Conservation (phyloP, 495 filamentous ascomycete genomes). For the Aspergillus sclerotioniger region DNA sequence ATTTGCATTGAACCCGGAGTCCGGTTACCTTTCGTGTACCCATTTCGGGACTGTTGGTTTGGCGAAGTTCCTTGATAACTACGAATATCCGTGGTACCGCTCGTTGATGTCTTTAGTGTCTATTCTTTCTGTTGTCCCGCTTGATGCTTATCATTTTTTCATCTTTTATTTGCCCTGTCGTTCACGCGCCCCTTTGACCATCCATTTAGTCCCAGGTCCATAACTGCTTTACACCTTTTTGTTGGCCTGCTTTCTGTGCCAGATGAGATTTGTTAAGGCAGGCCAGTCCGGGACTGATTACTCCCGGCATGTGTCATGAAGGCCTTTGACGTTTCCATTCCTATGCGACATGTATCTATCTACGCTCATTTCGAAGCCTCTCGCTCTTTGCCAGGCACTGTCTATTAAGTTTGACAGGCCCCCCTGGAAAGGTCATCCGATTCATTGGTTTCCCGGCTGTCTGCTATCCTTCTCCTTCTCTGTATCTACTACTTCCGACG, state of each 20-base stretch:
- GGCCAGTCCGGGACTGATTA: background rate
- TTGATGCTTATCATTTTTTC: background rate
- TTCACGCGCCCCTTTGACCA: background rate
- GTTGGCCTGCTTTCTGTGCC: background rate
- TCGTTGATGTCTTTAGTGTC: background rate
- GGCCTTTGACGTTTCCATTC: background rate
- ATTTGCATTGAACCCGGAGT: conserved; percentile 27
- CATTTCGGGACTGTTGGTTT: conserved; percentile 14
- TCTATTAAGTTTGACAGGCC: background rate
- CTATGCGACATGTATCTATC: conserved; percentile 10
- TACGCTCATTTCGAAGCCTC: conserved; percentile 21
- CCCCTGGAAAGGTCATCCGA: background rate
- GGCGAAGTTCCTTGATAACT: conserved; percentile 8
- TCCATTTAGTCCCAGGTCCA: background rate
- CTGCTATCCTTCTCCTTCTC: background rate
- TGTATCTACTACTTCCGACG: background rate
- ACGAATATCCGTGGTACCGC: background rate
- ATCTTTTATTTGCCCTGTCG: background rate
- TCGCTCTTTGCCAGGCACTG: background rate
- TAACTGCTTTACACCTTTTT: conserved; percentile 4
- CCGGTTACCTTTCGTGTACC: conserved; percentile 18
- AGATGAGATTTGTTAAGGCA: background rate
- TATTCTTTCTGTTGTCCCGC: conserved; percentile 1
- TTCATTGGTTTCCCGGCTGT: background rate
- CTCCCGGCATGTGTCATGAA: background rate